Evolutionary conservation across 2,329 filamentous ascomycete genomes (phyloP).

Genomic region (Fusarium stilboides): DNA sequence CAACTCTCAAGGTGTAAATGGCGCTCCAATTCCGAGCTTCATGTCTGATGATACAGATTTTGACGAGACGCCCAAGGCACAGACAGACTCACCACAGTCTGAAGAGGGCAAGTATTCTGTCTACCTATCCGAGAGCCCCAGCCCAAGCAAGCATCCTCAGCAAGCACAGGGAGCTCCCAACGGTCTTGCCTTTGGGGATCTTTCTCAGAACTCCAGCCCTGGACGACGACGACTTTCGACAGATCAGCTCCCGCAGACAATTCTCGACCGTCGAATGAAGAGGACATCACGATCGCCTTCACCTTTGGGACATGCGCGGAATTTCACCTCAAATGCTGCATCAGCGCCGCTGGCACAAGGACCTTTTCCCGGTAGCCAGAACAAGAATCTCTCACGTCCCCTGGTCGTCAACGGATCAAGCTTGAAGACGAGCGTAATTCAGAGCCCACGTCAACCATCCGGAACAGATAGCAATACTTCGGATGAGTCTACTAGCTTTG

Average conservation of each 20-base stretch:
- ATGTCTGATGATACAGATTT: conserved; percentile 68
- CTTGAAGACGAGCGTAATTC: conserved; percentile 54
- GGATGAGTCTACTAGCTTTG: conserved; percentile 47
- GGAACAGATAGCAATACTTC: conserved; percentile 35
- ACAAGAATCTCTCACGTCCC: conserved; percentile 59
- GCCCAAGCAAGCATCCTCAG: conserved; percentile 47
- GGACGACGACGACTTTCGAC: conserved; percentile 65
- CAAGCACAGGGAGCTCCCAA: conserved; percentile 52
- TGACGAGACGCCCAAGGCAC: conserved; percentile 61
- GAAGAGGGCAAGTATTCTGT: conserved; percentile 59
- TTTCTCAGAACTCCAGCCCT: conserved; percentile 56
- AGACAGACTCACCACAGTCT: conserved; percentile 63
- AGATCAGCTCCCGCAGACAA: conserved; percentile 68
- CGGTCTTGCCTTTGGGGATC: conserved; percentile 65
- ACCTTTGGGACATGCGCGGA: conserved; percentile 66
- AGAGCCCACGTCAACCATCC: conserved; percentile 43
- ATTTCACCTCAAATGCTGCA: conserved; percentile 59
- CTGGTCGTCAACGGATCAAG: conserved; percentile 68
- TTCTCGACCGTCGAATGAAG: conserved; percentile 68
- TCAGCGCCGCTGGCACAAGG: conserved; percentile 58
- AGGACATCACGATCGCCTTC: conserved; percentile 71
- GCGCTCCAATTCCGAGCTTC: conserved; percentile 68
- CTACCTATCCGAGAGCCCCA: conserved; percentile 50
- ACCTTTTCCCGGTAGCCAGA: conserved; percentile 56
- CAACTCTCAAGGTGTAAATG: conserved; percentile 62